Base-by-base conservation (phyloP, 2,329 filamentous ascomycete genomes). In the Colletotrichum higginsianum region DNA sequence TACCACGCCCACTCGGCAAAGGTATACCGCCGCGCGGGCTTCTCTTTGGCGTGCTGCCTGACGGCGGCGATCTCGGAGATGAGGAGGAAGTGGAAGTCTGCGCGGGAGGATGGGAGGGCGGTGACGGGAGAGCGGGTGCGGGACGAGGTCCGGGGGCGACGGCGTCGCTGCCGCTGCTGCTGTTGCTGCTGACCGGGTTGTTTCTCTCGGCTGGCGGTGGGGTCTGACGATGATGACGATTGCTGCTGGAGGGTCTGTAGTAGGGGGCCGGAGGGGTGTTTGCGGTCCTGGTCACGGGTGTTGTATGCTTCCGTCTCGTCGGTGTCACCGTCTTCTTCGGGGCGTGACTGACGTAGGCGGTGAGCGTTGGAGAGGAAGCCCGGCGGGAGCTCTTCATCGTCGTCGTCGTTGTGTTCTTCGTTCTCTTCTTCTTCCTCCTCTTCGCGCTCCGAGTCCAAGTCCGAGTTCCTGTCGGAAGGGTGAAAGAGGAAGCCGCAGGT, bases 1-100 rank as follows among this genome's bases (percentile, higher is more conserved):
- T 94, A 96, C 84, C 94, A 93, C 0, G 93, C 92, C 95, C 95
- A 97, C 78, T 97, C 92, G 75, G 95, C 90, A 74, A 95, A 98
- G 0, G 85, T 86, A 79, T 98, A 98, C 65, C 86, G 87, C 66
- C 90, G 91, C 0, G 87, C 85, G 2, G 88, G 86, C 5, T 86
- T 81, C 55, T 84, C 80, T 21, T 88, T 87, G 44, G 93, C 83
- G 77, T 96, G 89, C 58, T 88, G 84, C 1, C 90, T 89, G 1
- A 94, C 89, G 35, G 84, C 85, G 16, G 89, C 85, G 67, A 98
- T 96, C 74, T 93, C 91, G 44, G 90, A 86, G 2, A 93, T 90
- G 12, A 98, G 90, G 5, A 95, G 84, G 46, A 91, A 85, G 57
- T 89, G 88, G 44, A 91, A 88, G 18, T 90, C 84, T 11, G 84